Evolutionary conservation across 2,329 filamentous ascomycete genomes (phyloP), one percentile per base, ranked within the genome.

Genomic region (Exserohilum turcica): DNA sequence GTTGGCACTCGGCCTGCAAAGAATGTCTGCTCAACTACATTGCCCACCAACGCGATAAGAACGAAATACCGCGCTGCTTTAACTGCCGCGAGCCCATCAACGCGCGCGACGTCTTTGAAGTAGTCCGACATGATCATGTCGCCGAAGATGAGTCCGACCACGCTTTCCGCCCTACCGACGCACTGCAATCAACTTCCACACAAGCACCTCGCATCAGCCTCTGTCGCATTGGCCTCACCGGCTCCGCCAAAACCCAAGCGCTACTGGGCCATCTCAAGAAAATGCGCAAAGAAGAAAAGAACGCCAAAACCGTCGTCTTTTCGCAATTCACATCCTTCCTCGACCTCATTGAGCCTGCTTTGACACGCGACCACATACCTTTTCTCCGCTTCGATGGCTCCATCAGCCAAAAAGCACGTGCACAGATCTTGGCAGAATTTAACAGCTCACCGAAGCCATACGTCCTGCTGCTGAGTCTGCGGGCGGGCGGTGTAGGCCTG

Each of bases 301-400:
- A 75, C 5, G 89, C 88, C 43, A 97, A 97, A 76, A 91, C 90
- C 0, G 92, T 97, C 18, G 87, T 99, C 28, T 99, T 99, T 77
- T 94, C 90, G 51, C 94, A 99, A 74, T 99, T 99, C 74, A 99
- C 94, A 0, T 95, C 92, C 0, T 99, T 97, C 74, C 84, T 99
- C 63, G 87, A 92, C 59, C 85, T 99, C 10, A 95, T 99, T 59
- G 88, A 92, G 60, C 90, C 91, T 0, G 90, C 91, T 0, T 83
- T 99, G 3, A 72, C 78, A 1, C 83, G 85, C 36, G 85, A 86
- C 12, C 87, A 88, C 33, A 90, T 99, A 67, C 80, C 82, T 0
- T 90, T 88, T 68, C 80, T 97, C n/a, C 90, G 94, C 5, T 87
- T 99, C 35, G 94, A 99, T 71, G 94, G 94, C 3, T 86, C 88